Conservation (phyloP, 768 basidiomycete genomes). For the Termitomyces sp. region DNA sequence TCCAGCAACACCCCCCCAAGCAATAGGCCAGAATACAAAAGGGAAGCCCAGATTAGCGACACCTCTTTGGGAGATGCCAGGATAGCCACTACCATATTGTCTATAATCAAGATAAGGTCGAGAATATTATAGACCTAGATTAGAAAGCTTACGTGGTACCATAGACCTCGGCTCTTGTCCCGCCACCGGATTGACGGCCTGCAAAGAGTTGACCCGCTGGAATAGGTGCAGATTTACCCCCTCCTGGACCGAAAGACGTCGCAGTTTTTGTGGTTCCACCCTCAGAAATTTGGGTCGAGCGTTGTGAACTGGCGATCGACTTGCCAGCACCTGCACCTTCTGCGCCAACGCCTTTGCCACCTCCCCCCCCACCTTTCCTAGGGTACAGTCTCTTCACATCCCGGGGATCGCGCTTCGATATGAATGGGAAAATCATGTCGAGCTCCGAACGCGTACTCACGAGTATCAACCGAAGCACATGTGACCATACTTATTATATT, state of each 20-base stretch:
- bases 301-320: not conserved
- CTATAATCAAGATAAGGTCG: slow-evolving; percentile 19
- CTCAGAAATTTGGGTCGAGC: slow-evolving; percentile 3
- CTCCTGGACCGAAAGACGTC: slow-evolving; percentile 15
- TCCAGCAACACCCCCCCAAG: slow-evolving; percentile 32
- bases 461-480: too few species aligned
- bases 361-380: slow-evolving; percentile 26
- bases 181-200: slow-evolving; percentile 41
- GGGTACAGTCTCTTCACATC: slow-evolving; percentile 8
- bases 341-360: not conserved
- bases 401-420: slow-evolving; percentile 8
- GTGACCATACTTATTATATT: too few species aligned
- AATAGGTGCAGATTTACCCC: slow-evolving; percentile 23
- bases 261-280: slow-evolving; percentile 12
- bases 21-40: slow-evolving; percentile 52
- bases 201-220: slow-evolving; percentile 31
- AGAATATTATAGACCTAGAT: not conserved
- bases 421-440: slow-evolving; percentile 27
- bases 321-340: not conserved
- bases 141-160: slow-evolving; percentile 29
- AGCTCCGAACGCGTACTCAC: not conserved
- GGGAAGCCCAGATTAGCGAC: slow-evolving; percentile 43
- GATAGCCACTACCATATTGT: slow-evolving; percentile 52
- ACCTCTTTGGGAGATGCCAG: slow-evolving; percentile 32
- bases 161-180: slow-evolving; percentile 30